phyloP scores from a whole-genome alignment of 306 rosid genomes.

The Fragaria nilgerrensis region DNA sequence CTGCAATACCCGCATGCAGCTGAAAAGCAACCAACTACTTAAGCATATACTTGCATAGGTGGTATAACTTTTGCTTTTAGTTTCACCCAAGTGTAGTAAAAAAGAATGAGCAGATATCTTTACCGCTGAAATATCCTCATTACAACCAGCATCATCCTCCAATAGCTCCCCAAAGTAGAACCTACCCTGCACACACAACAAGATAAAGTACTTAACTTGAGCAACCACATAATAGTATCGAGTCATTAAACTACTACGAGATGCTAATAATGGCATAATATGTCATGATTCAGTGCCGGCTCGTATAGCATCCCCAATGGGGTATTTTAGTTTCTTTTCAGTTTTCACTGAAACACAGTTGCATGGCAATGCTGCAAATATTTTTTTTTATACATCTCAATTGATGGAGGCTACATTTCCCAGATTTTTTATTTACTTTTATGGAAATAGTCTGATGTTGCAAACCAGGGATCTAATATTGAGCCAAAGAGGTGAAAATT shows the following conservation, averaged over 20 bases:
- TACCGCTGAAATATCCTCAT: conserved; percentile 74
- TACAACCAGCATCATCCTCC: conserved; percentile 63
- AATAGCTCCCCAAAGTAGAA: conserved; percentile 90
- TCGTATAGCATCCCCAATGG: neutral
- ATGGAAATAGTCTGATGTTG: neutral
- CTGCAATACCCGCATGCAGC: conserved; percentile 94
- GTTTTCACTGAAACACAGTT: neutral
- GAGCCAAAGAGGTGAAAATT: neutral
- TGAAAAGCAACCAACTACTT: conserved; percentile 34
- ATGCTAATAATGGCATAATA: neutral
- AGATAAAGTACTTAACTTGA: conserved; percentile 2
- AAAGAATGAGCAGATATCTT: conserved; percentile 13
- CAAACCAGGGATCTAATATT: neutral
- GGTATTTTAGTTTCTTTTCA: neutral
- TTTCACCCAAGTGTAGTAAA: neutral
- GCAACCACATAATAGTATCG: neutral
- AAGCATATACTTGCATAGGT: conserved; percentile 21
- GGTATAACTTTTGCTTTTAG: neutral
- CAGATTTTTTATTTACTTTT: neutral
- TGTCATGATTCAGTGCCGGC: neutral
- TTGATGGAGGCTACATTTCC: neutral
- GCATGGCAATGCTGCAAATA: neutral
- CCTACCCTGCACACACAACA: conserved; percentile 71
- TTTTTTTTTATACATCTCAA: neutral
- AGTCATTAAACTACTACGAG: neutral